phyloP scores from a whole-genome alignment of 768 basidiomycete genomes.

The Trametes punicea region DNA sequence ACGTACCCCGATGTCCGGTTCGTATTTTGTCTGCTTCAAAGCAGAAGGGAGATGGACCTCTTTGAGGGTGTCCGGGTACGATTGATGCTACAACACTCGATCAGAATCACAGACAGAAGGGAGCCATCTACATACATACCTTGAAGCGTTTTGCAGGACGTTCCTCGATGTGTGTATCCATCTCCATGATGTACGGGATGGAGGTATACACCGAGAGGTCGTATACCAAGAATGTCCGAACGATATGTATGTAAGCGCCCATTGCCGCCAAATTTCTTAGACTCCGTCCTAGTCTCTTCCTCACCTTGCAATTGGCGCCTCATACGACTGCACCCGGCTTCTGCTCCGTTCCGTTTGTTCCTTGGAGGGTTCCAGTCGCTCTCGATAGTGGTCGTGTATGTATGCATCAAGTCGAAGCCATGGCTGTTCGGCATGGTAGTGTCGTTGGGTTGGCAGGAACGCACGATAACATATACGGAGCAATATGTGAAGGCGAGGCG shows the following conservation, averaged over 20 bases:
- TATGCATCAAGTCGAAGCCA: too few species aligned
- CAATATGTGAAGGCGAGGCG: too few species aligned
- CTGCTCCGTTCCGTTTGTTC: too few species aligned
- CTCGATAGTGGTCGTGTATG: too few species aligned
- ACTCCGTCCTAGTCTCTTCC: too few species aligned
- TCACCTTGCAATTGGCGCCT: too few species aligned
- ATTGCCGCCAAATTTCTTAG: neutral
- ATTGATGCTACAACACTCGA: conserved; percentile 57
- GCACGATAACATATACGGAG: too few species aligned
- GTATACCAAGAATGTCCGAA: neutral
- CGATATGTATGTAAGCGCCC: neutral
- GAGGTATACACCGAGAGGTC: too few species aligned
- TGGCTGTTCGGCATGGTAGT: too few species aligned
- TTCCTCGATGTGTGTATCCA: conserved; percentile 15
- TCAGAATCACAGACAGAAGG: neutral
- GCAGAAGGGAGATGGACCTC: conserved; percentile 71
- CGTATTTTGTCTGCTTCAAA: conserved; percentile 47
- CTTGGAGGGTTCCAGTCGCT: too few species aligned
- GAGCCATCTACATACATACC: conserved; percentile 9
- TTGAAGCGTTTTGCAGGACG: conserved; percentile 28
- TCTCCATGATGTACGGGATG: neutral
- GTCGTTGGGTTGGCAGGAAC: too few species aligned
- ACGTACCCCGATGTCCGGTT: conserved; percentile 55
- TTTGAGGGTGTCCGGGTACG: conserved; percentile 63
- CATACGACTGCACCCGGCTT: too few species aligned